Base-by-base conservation (phyloP, 192 early-diverging fungal genomes). In the Backusella sp. region DNA sequence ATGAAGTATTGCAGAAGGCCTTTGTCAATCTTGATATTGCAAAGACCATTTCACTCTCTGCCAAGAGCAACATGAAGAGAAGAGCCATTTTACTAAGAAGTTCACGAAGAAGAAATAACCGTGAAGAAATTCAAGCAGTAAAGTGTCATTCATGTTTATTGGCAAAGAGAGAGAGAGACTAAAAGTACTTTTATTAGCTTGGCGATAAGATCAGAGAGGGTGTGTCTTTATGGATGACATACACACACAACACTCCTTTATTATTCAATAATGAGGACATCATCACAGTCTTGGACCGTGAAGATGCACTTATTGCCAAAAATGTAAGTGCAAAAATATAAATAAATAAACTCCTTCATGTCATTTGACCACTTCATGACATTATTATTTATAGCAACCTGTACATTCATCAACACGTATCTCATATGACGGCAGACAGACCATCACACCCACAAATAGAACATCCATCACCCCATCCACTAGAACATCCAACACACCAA, bases 191-290 rank as follows among this genome's bases (percentile, higher is more conserved):
- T 15, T 69, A 35, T 7, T 67, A 78, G 77, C 65, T 78, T 19
- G 77, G 77, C 2, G 66, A 73, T 23, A 78, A 69, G 44, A 78
- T 78, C 23, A 39, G 70, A 19, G 77, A 77, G 85, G 85, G 77
- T 76, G 82, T 52, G 78, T 83, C 17, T 84, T 84, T 83, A 84
- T 88, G 77, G 82, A 86, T 66, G 86, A 87, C 74, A 83, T 88
- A 76, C 85, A 86, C 72, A 37, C 82, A 82, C 21, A 68, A 72
- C 28, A 44, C 72, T 12, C 72, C 77, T 30, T 71, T 71, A 34
- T 35, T 78, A 41, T 34, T 78, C 17, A 68, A 73, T 28, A 70
- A 76, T 68, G 77, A 73, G 26, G 77, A 78, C 32, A 73, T 78
- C 28, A 52, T 73, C 12, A 21, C 62, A 12, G 39, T 53, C 2